Conservation (phyloP, 2,329 filamentous ascomycete species). For the Xylariomycetidae sp. region DNA sequence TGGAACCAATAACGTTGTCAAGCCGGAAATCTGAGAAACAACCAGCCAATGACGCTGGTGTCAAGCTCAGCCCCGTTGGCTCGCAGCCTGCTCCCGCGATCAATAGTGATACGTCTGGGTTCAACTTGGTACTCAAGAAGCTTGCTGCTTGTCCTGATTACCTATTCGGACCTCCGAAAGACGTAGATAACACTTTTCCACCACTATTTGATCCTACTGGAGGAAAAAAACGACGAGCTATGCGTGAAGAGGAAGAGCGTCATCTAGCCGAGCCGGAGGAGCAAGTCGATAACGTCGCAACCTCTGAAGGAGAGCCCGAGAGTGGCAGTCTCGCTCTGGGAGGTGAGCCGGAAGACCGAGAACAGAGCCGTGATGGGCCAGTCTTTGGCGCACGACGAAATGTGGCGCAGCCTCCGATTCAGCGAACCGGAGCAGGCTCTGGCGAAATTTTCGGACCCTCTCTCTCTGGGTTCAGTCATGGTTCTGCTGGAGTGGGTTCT, state of each 20-base stretch:
- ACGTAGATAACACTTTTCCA: slow-evolving; percentile 45
- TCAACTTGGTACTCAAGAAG: slow-evolving; percentile 19
- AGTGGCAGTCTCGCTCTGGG: slow-evolving; percentile 82
- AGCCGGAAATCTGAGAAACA: slow-evolving; percentile 25
- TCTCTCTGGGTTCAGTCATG: slow-evolving; percentile 45
- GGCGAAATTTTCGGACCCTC: slow-evolving; percentile 52
- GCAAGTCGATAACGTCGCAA: slow-evolving; percentile 37
- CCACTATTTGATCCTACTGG: slow-evolving; percentile 80
- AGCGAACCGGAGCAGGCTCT: slow-evolving; percentile 54
- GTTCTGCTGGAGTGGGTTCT: slow-evolving; percentile 49
- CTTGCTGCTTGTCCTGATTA: slow-evolving; percentile 28
- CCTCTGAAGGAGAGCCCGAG: slow-evolving; percentile 70
- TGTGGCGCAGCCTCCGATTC: slow-evolving; percentile 72
- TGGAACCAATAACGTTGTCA: slow-evolving; percentile 23
- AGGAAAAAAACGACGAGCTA: slow-evolving; percentile 73
- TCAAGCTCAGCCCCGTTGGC: slow-evolving; percentile 4
- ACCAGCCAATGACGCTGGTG: slow-evolving; percentile 10
- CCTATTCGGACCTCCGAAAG: slow-evolving; percentile 29
- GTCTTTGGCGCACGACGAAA: slow-evolving; percentile 56
- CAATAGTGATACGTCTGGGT: slow-evolving; percentile 15
- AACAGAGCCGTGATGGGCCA: slow-evolving; percentile 47
- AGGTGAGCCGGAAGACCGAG: slow-evolving; percentile 84
- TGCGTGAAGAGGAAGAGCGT: slow-evolving; percentile 67
- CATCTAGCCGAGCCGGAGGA: slow-evolving; percentile 47
- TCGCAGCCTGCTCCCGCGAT: slow-evolving; percentile 4